Conservation (phyloP, 208 protist species). For the Leishmania mexicana region DNA sequence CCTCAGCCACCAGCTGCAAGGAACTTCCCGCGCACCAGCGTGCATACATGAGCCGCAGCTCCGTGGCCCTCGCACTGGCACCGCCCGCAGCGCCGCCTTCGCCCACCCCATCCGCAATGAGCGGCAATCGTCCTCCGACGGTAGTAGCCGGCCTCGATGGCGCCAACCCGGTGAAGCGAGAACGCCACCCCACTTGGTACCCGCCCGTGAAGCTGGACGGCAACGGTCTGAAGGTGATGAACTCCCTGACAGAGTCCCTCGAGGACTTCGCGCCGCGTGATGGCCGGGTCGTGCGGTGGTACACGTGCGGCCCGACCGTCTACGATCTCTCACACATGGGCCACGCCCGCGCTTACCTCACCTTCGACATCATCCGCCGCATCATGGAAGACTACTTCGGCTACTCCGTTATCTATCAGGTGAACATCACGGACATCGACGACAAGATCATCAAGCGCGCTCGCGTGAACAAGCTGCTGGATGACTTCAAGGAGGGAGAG, state of each 20-base stretch:
- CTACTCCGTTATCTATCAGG: constrained; percentile 92
- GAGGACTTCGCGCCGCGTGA: constrained; percentile 73
- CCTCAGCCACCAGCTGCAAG: too few species aligned
- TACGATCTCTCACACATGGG: constrained; percentile 98
- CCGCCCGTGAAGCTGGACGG: constrained; percentile 43
- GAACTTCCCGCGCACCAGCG: neutral
- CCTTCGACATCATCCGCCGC: constrained; percentile 97
- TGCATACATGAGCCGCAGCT: neutral
- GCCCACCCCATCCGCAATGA: neutral
- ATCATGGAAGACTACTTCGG: constrained; percentile 97
- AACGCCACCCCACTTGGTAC: constrained; percentile 82
- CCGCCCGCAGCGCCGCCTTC: neutral
- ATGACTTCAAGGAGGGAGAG: constrained; percentile 55
- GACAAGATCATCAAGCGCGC: constrained; percentile 99
- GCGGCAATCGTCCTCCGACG: neutral
- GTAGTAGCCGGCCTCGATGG: constrained; percentile 45
- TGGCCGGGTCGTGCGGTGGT: constrained; percentile 89
- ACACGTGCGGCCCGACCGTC: constrained; percentile 98
- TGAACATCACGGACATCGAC: constrained; percentile 99
- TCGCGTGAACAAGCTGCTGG: constrained; percentile 87
- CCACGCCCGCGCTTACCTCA: constrained; percentile 98
- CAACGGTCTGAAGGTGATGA: constrained; percentile 59
- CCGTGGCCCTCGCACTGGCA: neutral
- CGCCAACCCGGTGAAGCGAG: constrained; percentile 46
- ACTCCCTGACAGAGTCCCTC: constrained; percentile 85